These are phyloP conservation scores for Cadophora malorum DNA, from an alignment of 2,329 filamentous ascomycete species.

Conservation along the genomic window DNA sequence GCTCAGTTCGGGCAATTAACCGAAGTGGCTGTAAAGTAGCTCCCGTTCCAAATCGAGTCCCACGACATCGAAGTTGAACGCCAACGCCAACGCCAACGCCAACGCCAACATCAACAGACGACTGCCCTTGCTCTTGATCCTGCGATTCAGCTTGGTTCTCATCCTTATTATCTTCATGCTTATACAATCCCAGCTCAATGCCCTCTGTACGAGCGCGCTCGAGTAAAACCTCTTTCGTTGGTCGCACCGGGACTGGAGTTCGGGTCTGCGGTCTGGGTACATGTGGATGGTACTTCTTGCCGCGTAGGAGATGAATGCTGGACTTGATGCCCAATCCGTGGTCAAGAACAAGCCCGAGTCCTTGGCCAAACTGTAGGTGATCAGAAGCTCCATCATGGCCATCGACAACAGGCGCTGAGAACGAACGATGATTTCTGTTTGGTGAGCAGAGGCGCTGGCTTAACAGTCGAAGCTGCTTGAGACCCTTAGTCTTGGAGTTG, in stretches of 20 bases:
- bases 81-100: neutral
- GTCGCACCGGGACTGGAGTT: neutral
- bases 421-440: neutral
- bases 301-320: neutral
- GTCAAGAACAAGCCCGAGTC: neutral
- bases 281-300: neutral
- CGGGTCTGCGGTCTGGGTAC: neutral
- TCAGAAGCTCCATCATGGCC: neutral
- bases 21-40: conserved; percentile 9
- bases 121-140: neutral
- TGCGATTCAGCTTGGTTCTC: neutral
- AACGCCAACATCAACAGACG: too few species aligned
- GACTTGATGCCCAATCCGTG: neutral
- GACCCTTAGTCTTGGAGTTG: neutral
- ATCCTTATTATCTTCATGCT: neutral
- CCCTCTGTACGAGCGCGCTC: neutral
- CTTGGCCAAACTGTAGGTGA: neutral
- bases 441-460: neutral
- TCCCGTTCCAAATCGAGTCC: neutral
- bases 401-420: neutral
- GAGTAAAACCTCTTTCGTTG: neutral
- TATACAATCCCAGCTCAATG: neutral
- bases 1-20: neutral
- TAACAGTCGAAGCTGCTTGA: neutral
- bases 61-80: conserved; percentile 2